Base-by-base conservation (phyloP, 2,329 filamentous ascomycete genomes). In the Graphilbum fragrans region DNA sequence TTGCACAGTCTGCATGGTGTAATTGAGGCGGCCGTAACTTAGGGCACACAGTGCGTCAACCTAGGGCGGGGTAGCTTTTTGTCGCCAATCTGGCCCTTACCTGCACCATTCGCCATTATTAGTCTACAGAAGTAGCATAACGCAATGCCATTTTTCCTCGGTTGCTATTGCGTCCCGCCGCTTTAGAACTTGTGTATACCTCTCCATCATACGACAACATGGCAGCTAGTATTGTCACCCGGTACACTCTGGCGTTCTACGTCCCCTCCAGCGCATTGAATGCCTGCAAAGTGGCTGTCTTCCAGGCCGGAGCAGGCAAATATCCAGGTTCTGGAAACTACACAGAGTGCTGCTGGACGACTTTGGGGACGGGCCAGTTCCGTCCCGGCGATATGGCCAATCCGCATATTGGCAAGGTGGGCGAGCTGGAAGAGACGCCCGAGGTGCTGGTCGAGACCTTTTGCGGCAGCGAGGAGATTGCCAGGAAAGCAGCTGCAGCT, bases 371-470 rank as follows among this genome's bases (percentile, higher is more conserved):
- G 0, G 78, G 77, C 1, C 79, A 84, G 52, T 86, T 84, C 56
- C 69, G 74, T 0, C 79, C 80, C 0, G 75, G 74, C 1, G 65
- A 66, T 41, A 55, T 62, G 0, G 77, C 80, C 1, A 78, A 77
- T 37, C 80, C 80, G 3, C 60, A 75, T 51, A 75, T 83, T 46
- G 81, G 80, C 0, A 58, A 59, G 10, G 60, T 66, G 1, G 49
- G 50, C 34, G 55, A 62, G 33, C 51, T 83, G 1, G 77, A 83
- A 56, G 55, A 74, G 44, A 64, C 74, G 0, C 64, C 70, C 4
- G 80, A 85, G 56, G 64, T 71, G 2, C 67, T 69, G 37, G 73
- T 82, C 16, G 80, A 86, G 62, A 71, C 72, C 1, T 53, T 82
- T 3, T 79, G 77, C 52, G 50, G 74, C 1, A 76, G 77, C 0